These are phyloP conservation scores for Golubevia sp. DNA, from an alignment of 1,284 basidiomycete genomes.

Conservation along the genomic window DNA sequence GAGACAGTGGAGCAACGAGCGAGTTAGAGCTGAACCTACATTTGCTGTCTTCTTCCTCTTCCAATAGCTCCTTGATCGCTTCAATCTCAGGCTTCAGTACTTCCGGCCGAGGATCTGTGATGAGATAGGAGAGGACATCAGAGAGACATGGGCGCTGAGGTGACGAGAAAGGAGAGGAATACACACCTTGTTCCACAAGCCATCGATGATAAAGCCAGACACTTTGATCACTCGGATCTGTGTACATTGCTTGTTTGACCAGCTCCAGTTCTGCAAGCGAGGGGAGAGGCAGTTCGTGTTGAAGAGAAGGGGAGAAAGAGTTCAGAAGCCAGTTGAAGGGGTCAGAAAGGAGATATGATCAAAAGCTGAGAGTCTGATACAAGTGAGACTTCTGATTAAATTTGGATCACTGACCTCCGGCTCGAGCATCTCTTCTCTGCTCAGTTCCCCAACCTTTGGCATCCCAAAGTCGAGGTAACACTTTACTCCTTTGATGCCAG, in stretches of 20 bases:
- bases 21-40: no score
- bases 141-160: neutral
- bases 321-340: no score
- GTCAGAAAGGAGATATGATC: no score
- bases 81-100: constrained; percentile 77
- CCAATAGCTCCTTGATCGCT: constrained; percentile 81
- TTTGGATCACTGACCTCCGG: neutral
- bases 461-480: constrained; percentile 74
- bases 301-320: no score
- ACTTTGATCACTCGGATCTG: constrained; percentile 92
- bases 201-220: constrained; percentile 98
- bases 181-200: constrained; percentile 78
- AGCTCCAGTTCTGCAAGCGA: constrained; percentile 78
- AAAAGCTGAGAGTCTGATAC: neutral
- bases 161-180: neutral
- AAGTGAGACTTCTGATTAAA: neutral
- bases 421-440: neutral
- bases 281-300: neutral
- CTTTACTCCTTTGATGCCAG: constrained; percentile 94
- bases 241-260: constrained; percentile 91
- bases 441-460: constrained; percentile 53
- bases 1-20: neutral
- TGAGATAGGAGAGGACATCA: neutral
- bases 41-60: constrained; percentile 89
- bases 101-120: constrained; percentile 16